phyloP scores from a whole-genome alignment of 768 basidiomycete species.

The Lactarius vividus region DNA sequence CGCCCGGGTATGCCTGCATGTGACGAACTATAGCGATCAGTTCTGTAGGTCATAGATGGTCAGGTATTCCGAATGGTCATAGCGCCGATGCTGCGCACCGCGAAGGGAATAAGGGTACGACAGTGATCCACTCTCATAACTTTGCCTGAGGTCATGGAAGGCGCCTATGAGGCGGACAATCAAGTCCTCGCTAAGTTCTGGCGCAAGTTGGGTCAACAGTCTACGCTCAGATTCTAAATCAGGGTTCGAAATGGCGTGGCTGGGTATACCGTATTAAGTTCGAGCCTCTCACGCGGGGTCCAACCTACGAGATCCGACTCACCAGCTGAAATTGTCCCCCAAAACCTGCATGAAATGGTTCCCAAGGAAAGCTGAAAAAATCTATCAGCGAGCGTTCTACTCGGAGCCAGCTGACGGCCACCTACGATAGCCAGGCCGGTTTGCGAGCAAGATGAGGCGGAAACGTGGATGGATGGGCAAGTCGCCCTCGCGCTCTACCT shows the following conservation, averaged over 20 bases:
- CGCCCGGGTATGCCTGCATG: constrained; percentile 57
- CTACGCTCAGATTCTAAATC: constrained; percentile 63
- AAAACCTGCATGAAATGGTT: constrained; percentile 73
- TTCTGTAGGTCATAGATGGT: constrained; percentile 34
- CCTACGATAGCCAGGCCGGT: constrained; percentile 68
- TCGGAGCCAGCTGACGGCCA: not conserved
- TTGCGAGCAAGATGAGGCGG: constrained; percentile 60
- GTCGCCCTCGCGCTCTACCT: constrained; percentile 48
- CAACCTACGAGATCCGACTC: not conserved
- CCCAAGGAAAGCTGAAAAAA: constrained; percentile 58
- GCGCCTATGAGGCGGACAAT: constrained; percentile 57
- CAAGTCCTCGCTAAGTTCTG: constrained; percentile 52
- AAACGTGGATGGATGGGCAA: constrained; percentile 63
- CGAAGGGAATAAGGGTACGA: constrained; percentile 68
- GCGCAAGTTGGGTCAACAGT: constrained; percentile 59
- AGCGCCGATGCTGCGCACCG: constrained; percentile 39
- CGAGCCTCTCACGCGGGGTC: not conserved
- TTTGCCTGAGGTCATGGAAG: constrained; percentile 60
- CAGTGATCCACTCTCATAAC: constrained; percentile 54
- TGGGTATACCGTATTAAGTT: constrained; percentile 12
- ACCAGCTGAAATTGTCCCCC: constrained; percentile 62
- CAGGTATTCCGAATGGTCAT: not conserved
- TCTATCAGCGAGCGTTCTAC: not conserved
- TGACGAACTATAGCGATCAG: constrained; percentile 65
- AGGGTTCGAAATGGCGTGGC: constrained; percentile 64